Evolutionary conservation across 208 protist species (phyloP).

Genomic region (Wallacemonas sp.): DNA sequence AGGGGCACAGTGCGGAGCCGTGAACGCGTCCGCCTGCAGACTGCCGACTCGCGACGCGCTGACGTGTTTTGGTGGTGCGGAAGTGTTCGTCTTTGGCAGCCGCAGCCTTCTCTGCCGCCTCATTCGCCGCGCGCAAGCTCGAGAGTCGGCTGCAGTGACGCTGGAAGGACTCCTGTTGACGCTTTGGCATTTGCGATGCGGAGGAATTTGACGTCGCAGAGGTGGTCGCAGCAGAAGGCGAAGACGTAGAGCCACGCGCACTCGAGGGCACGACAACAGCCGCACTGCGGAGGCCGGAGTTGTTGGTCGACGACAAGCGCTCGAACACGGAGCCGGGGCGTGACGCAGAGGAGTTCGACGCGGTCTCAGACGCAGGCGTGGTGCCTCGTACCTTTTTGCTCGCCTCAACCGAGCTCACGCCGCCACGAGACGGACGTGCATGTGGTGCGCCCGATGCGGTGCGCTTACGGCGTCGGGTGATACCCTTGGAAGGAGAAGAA

Average conservation of each 20-base stretch:
- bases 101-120: not conserved
- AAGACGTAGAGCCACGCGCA: not conserved
- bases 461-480: not conserved
- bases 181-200: constrained; percentile 14
- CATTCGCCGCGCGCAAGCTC: constrained; percentile 7
- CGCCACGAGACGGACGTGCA: no score
- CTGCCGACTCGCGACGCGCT: not conserved
- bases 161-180: constrained; percentile 35
- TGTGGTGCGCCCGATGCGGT: no score
- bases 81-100: constrained; percentile 13
- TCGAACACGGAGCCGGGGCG: not conserved
- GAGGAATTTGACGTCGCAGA: not conserved
- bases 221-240: not conserved
- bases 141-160: constrained; percentile 11
- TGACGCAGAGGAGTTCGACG: not conserved
- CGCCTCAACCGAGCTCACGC: no score
- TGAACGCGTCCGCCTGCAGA: not conserved
- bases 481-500: not conserved
- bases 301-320: constrained; percentile 2
- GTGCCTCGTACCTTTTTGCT: not conserved
- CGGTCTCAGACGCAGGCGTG: not conserved
- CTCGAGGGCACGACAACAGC: not conserved
- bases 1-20: no score
- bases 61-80: constrained; percentile 3
- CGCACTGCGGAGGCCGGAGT: constrained; percentile 2